Evolutionary conservation across 306 rosid genomes (phyloP), one percentile per base, ranked within the genome.

Genomic region (Gleditsia sinensis): DNA sequence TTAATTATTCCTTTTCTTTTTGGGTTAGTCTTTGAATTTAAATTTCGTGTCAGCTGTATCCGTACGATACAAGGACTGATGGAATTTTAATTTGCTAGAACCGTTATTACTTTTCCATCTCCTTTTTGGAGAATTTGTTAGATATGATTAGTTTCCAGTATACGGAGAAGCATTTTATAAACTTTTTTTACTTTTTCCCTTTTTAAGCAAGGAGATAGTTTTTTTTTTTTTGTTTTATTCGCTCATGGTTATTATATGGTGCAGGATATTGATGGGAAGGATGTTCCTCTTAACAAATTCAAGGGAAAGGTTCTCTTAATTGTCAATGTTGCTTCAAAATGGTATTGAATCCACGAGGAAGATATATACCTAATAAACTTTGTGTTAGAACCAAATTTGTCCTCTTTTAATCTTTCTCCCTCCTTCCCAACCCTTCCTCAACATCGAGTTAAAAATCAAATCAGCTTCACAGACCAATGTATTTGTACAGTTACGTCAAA

Each of bases 291-390:
- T 51, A 85, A 75, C 89, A 95, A 87, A 43, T 95, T 88, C 71
- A 95, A 92, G 85, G 96, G 97, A 72, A 95, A 95, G 86, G 96
- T 82, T 88, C 91, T 92, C 7, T 81, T 95, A 90, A 81, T 95
- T 64, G 99, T 95, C 71, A 95, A 95, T 61, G 99, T 95, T 82
- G 99, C 99, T 83, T 95, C 99, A 53, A 84, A 70, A 87, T 95
- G 99, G 99, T 95, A 95, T 67, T 67, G 7, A 61, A 24, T 53
- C 32, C 65, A 54, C 54, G 19, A 58, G 62, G 50, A 67, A 39
- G 10, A 20, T 69, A 53, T 50, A 21, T 62, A 17, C 28, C 53
- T 65, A 20, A 19, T 12, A 55, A 56, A 75, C 33, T 43, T 48
- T 40, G 16, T 57, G 77, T 69, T 34, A 27, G 17, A 74, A 17